Base-by-base conservation (phyloP, 1,284 basidiomycete genomes). In the Melampsora larici-populina region DNA sequence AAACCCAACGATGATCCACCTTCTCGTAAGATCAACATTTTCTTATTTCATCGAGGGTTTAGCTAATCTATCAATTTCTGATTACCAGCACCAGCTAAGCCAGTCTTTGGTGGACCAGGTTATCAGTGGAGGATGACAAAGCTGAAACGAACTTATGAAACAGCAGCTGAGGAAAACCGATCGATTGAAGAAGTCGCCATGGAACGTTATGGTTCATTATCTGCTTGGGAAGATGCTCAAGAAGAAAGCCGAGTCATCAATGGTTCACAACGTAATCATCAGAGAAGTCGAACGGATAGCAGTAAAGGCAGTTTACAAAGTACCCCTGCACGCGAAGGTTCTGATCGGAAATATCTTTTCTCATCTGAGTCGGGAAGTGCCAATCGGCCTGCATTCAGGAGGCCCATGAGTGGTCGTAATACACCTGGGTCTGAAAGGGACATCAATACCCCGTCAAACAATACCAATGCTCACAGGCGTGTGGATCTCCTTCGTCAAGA, bases 201-300 rank as follows among this genome's bases (percentile, higher is more conserved):
- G 33, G 96, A 98, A 79, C 88, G 94, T 8, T 97, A 95, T 82
- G 92, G 91, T 21, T 89, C 89, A 0, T 83, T 95, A 63, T 89
- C 91, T 62, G 91, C 91, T 4, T 99, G 94, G 82, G 88, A 93
- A 79, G 92, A 95, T 81, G 95, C 94, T 1, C 87, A 89, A 76
- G 91, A 92, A 81, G 96, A 99, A 83, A 87, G 91, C 9, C 87
- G 89, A 0, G 87, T 94, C 29, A 86, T 98, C 6, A 94, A 97
- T 82, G 92, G 93, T 81, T 88, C 91, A 11, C 89, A 90, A 13
- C 48, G 29, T 68, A 17, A 48, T 64, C 88, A 29, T 81, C 85
- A 15, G 84, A 85, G 15, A 85, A 87, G 13, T 9, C 80, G 81
- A 36, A 55, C 70, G 29, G 78, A 80, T 72, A 79, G 72, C 68